Conservation (phyloP, 768 basidiomycete genomes). For the Psilocybe azurescens region DNA sequence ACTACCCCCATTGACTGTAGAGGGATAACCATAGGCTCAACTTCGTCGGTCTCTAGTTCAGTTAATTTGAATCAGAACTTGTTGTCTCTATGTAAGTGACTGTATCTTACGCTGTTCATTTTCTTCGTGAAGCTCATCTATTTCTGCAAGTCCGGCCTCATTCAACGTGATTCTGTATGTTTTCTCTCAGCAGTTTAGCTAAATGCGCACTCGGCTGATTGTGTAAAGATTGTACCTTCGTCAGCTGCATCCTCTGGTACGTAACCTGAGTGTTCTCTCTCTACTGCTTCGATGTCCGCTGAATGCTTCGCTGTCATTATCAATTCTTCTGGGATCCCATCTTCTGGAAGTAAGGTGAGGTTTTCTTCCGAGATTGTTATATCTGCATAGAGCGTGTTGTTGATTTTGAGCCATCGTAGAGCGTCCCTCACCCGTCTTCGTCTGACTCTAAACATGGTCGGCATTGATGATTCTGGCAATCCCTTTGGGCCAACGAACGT, state of each 20-base stretch:
- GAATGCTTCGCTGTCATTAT: conserved; percentile 19
- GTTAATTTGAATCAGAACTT: no score
- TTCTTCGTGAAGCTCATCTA: background rate
- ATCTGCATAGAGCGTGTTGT: conserved; percentile 18
- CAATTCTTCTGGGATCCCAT: conserved; percentile 38
- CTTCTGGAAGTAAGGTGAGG: conserved; percentile 31
- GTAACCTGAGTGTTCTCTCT: conserved; percentile 36
- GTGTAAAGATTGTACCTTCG: background rate
- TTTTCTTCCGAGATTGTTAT: conserved; percentile 16
- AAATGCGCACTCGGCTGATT: background rate
- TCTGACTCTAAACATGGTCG: conserved; percentile 21
- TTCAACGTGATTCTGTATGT: background rate
- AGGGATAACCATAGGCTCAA: conserved; percentile 25
- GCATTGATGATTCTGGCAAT: conserved; percentile 1
- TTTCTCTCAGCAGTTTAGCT: background rate
- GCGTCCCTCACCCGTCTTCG: conserved; percentile 5
- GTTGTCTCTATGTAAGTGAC: no score
- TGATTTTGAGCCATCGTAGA: conserved; percentile 15
- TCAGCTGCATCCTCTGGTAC: conserved; percentile 23
- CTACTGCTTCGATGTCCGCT: conserved; percentile 17
- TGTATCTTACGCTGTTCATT: no score
- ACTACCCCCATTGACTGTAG: conserved; percentile 28
- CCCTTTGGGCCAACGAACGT: conserved; percentile 21
- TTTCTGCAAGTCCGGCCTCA: conserved; percentile 1
- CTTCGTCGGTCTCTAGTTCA: background rate